A percentile compares a stretch with the other conserved stretches of the same genome.
Evolutionary conservation across 352 stramenopile species (phyloP).

Genomic region (Globisporangium lucens): DNA sequence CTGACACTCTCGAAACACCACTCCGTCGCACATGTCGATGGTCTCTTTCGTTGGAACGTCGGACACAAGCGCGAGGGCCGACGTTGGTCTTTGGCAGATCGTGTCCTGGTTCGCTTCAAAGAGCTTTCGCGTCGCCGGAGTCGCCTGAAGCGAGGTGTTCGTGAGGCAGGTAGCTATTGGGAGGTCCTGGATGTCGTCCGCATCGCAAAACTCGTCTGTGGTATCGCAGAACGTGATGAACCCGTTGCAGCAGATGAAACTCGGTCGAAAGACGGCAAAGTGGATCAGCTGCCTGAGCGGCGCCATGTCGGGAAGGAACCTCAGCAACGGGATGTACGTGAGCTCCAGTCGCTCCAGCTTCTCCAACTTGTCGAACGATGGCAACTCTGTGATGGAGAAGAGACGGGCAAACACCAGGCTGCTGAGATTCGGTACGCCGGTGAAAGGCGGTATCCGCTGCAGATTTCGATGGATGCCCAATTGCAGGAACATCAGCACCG

Average conservation of each 20-base stretch:
- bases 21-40: conserved; percentile 26
- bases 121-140: conserved; percentile 7
- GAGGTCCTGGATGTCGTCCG: not conserved
- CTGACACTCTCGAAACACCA: conserved; percentile 25
- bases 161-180: conserved; percentile 19
- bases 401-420: conserved; percentile 29
- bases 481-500: conserved; percentile 32
- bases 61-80: conserved; percentile 3
- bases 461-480: conserved; percentile 30
- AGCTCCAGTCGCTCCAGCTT: conserved; percentile 29
- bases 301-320: conserved; percentile 23
- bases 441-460: conserved; percentile 23
- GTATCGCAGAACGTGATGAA: conserved; percentile 30
- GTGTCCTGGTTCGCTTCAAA: conserved; percentile 12
- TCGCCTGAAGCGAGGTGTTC: conserved; percentile 4
- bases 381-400: conserved; percentile 22
- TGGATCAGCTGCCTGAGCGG: conserved; percentile 16
- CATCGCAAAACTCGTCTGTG: conserved; percentile 22
- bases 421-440: conserved; percentile 27
- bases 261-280: conserved; percentile 26
- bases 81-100: conserved; percentile 18
- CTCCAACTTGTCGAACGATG: conserved; percentile 19
- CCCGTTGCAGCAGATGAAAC: conserved; percentile 35
- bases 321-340: conserved; percentile 16
- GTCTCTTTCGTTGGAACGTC: conserved; percentile 21